Evolutionary conservation across 805 yeast genomes (phyloP), one percentile per base, ranked within the genome.

Genomic region (Brettanomyces anomalus): DNA sequence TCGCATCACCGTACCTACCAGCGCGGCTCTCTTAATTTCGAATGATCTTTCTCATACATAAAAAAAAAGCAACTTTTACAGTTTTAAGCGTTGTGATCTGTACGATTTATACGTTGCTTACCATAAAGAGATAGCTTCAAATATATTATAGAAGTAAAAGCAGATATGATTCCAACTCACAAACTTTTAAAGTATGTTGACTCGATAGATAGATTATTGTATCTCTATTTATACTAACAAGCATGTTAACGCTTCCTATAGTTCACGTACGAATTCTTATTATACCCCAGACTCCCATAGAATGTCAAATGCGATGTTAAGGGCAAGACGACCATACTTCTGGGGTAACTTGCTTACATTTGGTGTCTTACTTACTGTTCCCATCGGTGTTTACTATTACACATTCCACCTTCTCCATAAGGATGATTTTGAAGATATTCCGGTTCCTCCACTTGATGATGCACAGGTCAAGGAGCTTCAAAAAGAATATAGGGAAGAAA

Each of bases 281-380:
- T 61, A 60, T 48, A 71, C 72, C 59, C 71, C 70, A 31, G 61
- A 57, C 46, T 73, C 79, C 13, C 70, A 66, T 53, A 71, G 71
- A 57, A 88, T 88, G 90, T 85, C 96, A 1, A 96, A 96, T 14
- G 96, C 96, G 5, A 79, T 90, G 72, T 70, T 86, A 51, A 73
- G 97, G 50, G 96, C 96, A 38, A 76, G 97, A 62, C 71, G 74
- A 46, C 97, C 96, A 35, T 90, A 76, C 57, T 85, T 88, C 65
- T 76, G 79, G 74, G 77, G 72, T 54, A 90, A 89, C 61, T 74
- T 82, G 57, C 66, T 76, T 16, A 75, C 79, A 0, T 76, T 89
- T 40, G 68, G 68, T 15, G 62, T 74, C 0, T 66, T 86, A 17
- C 64, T 79, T 4, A 73, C 81, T n/a, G 64, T 86, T 41, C 80